phyloP scores from a whole-genome alignment of 2,329 filamentous ascomycete genomes.

The Fusarium sp. region DNA sequence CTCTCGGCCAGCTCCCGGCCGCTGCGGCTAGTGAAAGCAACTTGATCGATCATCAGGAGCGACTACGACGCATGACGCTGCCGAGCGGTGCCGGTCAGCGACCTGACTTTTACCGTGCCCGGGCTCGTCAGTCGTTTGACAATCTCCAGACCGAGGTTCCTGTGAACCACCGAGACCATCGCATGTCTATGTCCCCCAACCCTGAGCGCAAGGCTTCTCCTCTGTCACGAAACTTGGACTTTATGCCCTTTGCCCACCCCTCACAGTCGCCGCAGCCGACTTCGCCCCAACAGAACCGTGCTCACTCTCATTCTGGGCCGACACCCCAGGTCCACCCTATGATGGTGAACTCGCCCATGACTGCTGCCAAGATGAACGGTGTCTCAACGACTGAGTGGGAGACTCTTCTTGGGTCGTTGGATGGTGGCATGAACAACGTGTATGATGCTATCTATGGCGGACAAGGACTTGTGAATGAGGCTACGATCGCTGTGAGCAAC shows the following conservation, averaged over 20 bases:
- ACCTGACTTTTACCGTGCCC: slow-evolving; percentile 58
- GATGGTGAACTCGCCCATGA: slow-evolving; percentile 42
- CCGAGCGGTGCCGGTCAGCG: slow-evolving; percentile 56
- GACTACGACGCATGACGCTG: slow-evolving; percentile 70
- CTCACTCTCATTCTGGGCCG: slow-evolving; percentile 51
- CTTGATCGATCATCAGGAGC: slow-evolving; percentile 69
- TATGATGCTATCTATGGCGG: slow-evolving; percentile 87
- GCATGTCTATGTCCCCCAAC: slow-evolving; percentile 62
- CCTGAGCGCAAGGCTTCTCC: slow-evolving; percentile 44
- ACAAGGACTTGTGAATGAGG: slow-evolving; percentile 63
- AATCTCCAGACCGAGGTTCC: slow-evolving; percentile 55
- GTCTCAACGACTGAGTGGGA: slow-evolving; percentile 85
- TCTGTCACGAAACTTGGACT: slow-evolving; percentile 67
- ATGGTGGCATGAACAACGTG: slow-evolving; percentile 85
- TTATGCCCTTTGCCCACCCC: slow-evolving; percentile 66
- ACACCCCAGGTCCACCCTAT: slow-evolving; percentile 48
- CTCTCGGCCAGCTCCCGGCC: slow-evolving; percentile 58
- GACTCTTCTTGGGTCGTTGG: slow-evolving; percentile 82
- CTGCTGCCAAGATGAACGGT: slow-evolving; percentile 54
- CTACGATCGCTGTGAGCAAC: slow-evolving; percentile 60
- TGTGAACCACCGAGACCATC: slow-evolving; percentile 61
- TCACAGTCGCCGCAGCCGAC: slow-evolving; percentile 64
- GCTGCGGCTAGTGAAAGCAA: slow-evolving; percentile 68
- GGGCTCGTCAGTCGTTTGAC: slow-evolving; percentile 66
- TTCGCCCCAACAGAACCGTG: slow-evolving; percentile 63